phyloP scores from a whole-genome alignment of 352 stramenopile species.

The Phytophthora europaea region DNA sequence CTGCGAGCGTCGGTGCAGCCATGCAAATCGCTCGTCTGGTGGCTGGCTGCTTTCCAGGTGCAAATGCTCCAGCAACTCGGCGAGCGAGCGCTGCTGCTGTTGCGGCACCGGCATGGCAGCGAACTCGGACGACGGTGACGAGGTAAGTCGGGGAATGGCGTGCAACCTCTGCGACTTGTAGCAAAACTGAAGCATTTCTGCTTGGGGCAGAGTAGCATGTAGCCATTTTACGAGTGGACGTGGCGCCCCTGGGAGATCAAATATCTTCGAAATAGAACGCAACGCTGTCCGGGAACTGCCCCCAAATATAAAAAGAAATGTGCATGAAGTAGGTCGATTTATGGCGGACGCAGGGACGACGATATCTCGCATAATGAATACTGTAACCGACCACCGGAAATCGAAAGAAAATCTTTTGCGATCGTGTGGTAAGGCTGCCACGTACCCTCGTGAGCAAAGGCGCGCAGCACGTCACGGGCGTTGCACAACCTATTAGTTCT shows the following conservation, averaged over 20 bases:
- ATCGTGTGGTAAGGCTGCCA: slow-evolving; percentile 6
- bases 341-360: not conserved
- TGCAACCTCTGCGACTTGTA: not conserved
- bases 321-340: not conserved
- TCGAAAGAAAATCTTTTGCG: not conserved
- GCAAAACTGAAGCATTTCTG: slow-evolving; percentile 8
- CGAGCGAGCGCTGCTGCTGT: slow-evolving; percentile 12
- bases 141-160: slow-evolving; percentile 20
- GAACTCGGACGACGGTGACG: not conserved
- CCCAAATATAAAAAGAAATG: not conserved
- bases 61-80: slow-evolving; percentile 27
- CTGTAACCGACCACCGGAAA: slow-evolving; percentile 6
- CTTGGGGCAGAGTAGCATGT: slow-evolving; percentile 3
- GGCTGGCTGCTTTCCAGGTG: slow-evolving; percentile 33
- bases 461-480: not conserved
- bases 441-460: slow-evolving; percentile 7
- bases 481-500: not conserved
- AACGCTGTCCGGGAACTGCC: not conserved
- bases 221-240: slow-evolving; percentile 9
- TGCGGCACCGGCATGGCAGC: slow-evolving; percentile 4
- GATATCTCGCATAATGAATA: not conserved
- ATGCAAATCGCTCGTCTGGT: slow-evolving; percentile 27
- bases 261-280: not conserved
- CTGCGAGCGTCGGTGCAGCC: slow-evolving; percentile 27
- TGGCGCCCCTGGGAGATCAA: not conserved